phyloP scores from a whole-genome alignment of 805 yeast species.

The Spathaspora gorwiae region DNA sequence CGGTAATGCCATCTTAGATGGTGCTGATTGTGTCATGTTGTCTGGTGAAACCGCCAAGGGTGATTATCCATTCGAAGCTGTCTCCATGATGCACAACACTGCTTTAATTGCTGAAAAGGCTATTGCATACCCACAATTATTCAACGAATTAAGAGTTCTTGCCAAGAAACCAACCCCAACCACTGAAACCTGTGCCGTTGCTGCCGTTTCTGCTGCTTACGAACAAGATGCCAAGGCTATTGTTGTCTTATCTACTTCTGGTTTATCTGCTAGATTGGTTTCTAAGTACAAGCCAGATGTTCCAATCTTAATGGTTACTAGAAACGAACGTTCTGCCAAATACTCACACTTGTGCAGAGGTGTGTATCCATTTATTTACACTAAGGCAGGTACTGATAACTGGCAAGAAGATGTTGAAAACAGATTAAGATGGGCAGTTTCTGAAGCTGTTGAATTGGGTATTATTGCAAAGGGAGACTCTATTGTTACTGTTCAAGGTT shows the following conservation, averaged over 20 bases:
- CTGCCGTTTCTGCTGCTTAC: slow-evolving; percentile 93
- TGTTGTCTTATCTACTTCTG: slow-evolving; percentile 91
- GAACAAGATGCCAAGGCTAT: slow-evolving; percentile 97
- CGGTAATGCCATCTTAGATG: slow-evolving; percentile 98
- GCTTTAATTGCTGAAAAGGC: slow-evolving; percentile 95
- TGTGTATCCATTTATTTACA: slow-evolving; percentile 93
- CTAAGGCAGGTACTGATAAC: slow-evolving; percentile 59
- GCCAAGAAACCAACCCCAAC: slow-evolving; percentile 88
- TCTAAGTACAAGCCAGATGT: slow-evolving; percentile 97
- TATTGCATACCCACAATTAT: slow-evolving; percentile 77
- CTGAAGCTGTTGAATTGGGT: slow-evolving; percentile 82
- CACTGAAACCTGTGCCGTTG: slow-evolving; percentile 94
- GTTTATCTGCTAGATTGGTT: slow-evolving; percentile 90
- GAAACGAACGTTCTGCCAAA: slow-evolving; percentile 91
- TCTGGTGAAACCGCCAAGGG: slow-evolving; percentile 99
- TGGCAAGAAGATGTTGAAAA: slow-evolving; percentile 97
- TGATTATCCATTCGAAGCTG: slow-evolving; percentile 96
- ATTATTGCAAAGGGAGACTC: slow-evolving; percentile 83
- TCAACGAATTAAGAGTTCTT: slow-evolving; percentile 82
- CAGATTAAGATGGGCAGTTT: slow-evolving; percentile 89
- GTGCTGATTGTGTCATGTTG: slow-evolving; percentile 99
- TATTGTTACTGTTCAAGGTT: slow-evolving; percentile 95
- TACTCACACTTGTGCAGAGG: slow-evolving; percentile 96
- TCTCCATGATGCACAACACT: slow-evolving; percentile 98
- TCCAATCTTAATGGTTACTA: slow-evolving; percentile 96